Base-by-base conservation (phyloP, 495 filamentous ascomycete species). In the Penicillium canescens region DNA sequence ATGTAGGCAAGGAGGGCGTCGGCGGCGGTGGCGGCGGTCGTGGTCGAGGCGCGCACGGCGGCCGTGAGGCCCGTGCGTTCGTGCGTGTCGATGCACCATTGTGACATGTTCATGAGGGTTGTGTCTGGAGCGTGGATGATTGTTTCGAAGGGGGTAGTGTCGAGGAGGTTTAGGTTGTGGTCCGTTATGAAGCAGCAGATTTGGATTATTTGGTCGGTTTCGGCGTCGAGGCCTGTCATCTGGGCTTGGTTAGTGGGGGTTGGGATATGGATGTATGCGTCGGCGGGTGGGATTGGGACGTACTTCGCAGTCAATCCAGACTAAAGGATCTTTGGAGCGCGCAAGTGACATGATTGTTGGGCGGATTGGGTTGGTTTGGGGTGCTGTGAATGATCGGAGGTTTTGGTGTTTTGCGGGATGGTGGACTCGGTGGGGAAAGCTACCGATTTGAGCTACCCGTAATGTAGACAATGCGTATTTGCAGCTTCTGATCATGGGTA, bases 141-240 rank as follows among this genome's bases (percentile, higher is more conserved):
- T 11, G 80, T 78, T 55, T 93, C 90, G 78, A 86, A 94, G 53
- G 94, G 94, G 20, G 79, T 68, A 11, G 82, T 71, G 40, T 97
- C 92, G 11, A 96, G 71, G 24, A 96, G 63, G 36, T 89, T 78
- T 20, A 98, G 81, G 35, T 92, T 71, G 39, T 80, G 77, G 60
- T 93, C 84, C 7, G 95, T 98, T 65, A 98, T 82, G 72, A 95
- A 88, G 74, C 94, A 98, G 70, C 87, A 94, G 28, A 98, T 88
- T 65, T 95, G 90, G 58, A 98, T 83, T 62, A 98, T 96, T 13
- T 83, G 81, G 61, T 98, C 95, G 16, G 69, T 82, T 26, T 87
- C 82, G 2, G 84, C 75, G 67, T 96, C 78, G 4, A 98, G 84
- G 3, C 94, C 94, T 3, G 95, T 97, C 94, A 98, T 98, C 92